These are phyloP conservation scores for Bacidia gigantensis DNA, from an alignment of 495 filamentous ascomycete species.

Conservation along the genomic window DNA sequence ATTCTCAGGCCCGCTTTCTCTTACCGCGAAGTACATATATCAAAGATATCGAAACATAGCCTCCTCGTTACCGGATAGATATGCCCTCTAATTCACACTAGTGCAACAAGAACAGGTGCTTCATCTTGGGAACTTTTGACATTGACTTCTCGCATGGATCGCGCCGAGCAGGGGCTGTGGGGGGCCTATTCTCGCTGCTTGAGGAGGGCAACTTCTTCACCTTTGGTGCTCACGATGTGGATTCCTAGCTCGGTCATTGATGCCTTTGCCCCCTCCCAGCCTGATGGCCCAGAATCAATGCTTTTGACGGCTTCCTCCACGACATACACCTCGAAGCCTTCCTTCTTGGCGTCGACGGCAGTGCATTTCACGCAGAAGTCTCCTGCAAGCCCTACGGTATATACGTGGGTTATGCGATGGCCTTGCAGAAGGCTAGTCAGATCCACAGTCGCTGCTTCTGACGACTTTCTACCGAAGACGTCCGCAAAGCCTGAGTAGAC, in stretches of 20 bases:
- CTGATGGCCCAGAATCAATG: conserved; percentile 38
- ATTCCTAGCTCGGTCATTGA: conserved; percentile 44
- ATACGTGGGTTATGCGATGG: conserved; percentile 57
- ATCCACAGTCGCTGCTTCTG: conserved; percentile 39
- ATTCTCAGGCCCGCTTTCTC: too few relatives aligned
- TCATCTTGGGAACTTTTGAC: too few relatives aligned
- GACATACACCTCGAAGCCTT: conserved; percentile 65
- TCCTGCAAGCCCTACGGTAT: conserved; percentile 68
- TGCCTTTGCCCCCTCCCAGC: conserved; percentile 43
- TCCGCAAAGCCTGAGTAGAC: conserved; percentile 87
- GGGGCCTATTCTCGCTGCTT: too few relatives aligned
- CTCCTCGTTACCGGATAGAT: too few relatives aligned
- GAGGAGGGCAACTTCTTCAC: conserved; percentile 34
- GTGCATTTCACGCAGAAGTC: conserved; percentile 83
- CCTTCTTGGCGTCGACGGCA: conserved; percentile 58
- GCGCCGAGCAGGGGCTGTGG: too few relatives aligned
- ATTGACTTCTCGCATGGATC: too few relatives aligned
- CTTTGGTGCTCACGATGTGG: conserved; percentile 33
- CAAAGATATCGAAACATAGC: too few relatives aligned
- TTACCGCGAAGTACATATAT: too few relatives aligned
- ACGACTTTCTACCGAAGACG: conserved; percentile 44
- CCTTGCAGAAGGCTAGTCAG: conserved; percentile 43
- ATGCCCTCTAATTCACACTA: too few relatives aligned
- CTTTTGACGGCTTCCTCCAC: conserved; percentile 64
- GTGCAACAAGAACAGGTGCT: too few relatives aligned